Percentiles rank a stretch among this genome's conserved stretches.
phyloP scores from a whole-genome alignment of 495 filamentous ascomycete species.

The Hypoxylon fragiforme region DNA sequence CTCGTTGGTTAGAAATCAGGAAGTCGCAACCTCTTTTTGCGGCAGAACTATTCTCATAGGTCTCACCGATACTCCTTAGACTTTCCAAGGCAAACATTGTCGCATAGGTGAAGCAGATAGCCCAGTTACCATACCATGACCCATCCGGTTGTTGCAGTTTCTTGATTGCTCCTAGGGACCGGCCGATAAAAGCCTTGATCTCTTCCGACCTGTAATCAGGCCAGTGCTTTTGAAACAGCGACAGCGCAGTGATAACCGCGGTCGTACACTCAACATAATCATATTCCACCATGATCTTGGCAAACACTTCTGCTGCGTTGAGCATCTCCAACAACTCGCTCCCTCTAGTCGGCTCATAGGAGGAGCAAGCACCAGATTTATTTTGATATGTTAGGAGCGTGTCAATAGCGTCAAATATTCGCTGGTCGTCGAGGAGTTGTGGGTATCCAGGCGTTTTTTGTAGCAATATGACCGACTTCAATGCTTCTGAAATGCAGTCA shows the following conservation, averaged over 20 bases:
- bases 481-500: constrained; percentile 88
- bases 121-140: constrained; percentile 96
- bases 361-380: constrained; percentile 80
- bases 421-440: constrained; percentile 67
- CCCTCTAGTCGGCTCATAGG: constrained; percentile 83
- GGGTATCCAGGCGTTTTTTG: constrained; percentile 81
- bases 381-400: constrained; percentile 94
- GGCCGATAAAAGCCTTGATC: constrained; percentile 68
- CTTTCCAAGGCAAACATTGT: constrained; percentile 93
- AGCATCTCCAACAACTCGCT: constrained; percentile 77
- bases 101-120: constrained; percentile 96
- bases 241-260: constrained; percentile 86
- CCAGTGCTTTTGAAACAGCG: constrained; percentile 77
- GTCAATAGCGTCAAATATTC: constrained; percentile 85
- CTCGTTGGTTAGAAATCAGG: constrained; percentile 76
- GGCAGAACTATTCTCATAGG: constrained; percentile 69
- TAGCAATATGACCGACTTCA: constrained; percentile 84
- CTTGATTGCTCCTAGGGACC: constrained; percentile 81
- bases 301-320: constrained; percentile 96
- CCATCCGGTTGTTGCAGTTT: constrained; percentile 77
- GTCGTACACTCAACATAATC: constrained; percentile 98
- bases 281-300: constrained; percentile 96
- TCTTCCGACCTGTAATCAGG: constrained; percentile 77
- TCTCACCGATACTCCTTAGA: constrained; percentile 78
- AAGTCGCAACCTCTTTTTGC: constrained; percentile 82